phyloP scores from a whole-genome alignment of 2,329 filamentous ascomycete genomes.

The Metarhizium anisopliae region DNA sequence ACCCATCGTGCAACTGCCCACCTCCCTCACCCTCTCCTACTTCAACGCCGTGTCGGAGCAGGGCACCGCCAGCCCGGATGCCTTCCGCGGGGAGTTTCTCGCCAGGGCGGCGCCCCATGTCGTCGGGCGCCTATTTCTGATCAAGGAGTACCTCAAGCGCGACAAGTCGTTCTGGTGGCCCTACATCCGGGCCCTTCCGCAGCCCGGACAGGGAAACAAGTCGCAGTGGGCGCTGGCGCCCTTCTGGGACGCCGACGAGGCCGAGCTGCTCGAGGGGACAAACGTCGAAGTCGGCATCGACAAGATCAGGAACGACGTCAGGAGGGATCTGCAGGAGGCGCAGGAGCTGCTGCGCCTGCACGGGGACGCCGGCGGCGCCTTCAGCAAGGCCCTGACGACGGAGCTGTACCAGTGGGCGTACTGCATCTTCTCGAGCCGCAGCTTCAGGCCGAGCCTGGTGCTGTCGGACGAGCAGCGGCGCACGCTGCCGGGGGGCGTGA shows the following conservation, averaged over 20 bases:
- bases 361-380: constrained; percentile 13
- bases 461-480: constrained; percentile 26
- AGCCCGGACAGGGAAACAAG: constrained; percentile 38
- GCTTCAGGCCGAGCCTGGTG: constrained; percentile 53
- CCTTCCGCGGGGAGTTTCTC: constrained; percentile 43
- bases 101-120: constrained; percentile 45
- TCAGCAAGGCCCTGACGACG: constrained; percentile 30
- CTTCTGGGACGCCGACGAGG: constrained; percentile 54
- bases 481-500: constrained; percentile 20
- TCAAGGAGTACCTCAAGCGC: constrained; percentile 56
- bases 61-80: constrained; percentile 6
- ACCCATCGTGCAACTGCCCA: constrained; percentile 41
- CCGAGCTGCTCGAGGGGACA: constrained; percentile 46
- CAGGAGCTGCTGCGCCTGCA: constrained; percentile 23
- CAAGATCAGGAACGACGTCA: constrained; percentile 38
- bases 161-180: constrained; percentile 55
- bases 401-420: constrained; percentile 55
- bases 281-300: constrained; percentile 40
- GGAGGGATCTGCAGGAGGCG: constrained; percentile 36
- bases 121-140: constrained; percentile 57
- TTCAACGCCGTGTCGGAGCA: constrained; percentile 38
- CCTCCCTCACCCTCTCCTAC: constrained; percentile 47
- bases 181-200: constrained; percentile 58
- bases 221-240: constrained; percentile 47
- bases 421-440: constrained; percentile 55